These are phyloP conservation scores for Pseudogymnoascus sp. DNA, from an alignment of 2,329 filamentous ascomycete genomes.

Conservation along the genomic window DNA sequence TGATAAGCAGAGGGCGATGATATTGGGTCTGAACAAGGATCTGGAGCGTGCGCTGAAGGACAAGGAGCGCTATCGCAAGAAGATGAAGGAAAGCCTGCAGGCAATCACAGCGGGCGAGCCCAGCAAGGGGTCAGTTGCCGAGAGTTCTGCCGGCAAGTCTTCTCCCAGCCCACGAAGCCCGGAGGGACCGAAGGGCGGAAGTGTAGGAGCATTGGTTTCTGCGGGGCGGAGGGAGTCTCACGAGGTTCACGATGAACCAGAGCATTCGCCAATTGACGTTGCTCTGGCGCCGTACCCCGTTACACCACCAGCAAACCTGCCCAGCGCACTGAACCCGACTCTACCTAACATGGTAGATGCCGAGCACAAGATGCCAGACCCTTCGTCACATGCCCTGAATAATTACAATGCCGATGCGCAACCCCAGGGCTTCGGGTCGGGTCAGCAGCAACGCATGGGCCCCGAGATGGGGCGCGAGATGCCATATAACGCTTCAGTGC, in stretches of 20 bases:
- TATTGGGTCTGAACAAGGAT: constrained; percentile 89
- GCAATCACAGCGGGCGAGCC: constrained; percentile 17
- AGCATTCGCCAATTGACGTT: constrained; percentile 50
- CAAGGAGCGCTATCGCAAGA: constrained; percentile 87
- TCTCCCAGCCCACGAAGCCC: constrained; percentile 6
- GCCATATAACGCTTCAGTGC: constrained; percentile 42
- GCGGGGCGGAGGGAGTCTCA: constrained; percentile 21
- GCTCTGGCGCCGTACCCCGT: constrained; percentile 55
- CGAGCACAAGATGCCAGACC: constrained; percentile 49
- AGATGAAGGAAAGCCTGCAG: constrained; percentile 66
- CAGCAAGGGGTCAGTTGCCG: background rate
- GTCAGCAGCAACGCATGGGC: constrained; percentile 34
- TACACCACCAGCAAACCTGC: constrained; percentile 49
- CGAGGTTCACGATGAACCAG: constrained; percentile 17
- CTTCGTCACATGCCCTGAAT: constrained; percentile 50
- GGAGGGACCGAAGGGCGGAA: constrained; percentile 13
- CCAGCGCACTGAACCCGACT: background rate
- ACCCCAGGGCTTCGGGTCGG: constrained; percentile 30
- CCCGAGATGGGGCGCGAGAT: constrained; percentile 37
- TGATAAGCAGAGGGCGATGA: constrained; percentile 92
- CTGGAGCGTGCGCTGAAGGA: constrained; percentile 85
- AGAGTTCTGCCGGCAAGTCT: background rate
- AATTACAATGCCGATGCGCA: constrained; percentile 38
- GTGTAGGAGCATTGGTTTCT: constrained; percentile 22
- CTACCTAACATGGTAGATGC: constrained; percentile 40